Evolutionary conservation across 345 rosid species (phyloP), one percentile per base, ranked within the genome.

Genomic region (Linum trigynum): DNA sequence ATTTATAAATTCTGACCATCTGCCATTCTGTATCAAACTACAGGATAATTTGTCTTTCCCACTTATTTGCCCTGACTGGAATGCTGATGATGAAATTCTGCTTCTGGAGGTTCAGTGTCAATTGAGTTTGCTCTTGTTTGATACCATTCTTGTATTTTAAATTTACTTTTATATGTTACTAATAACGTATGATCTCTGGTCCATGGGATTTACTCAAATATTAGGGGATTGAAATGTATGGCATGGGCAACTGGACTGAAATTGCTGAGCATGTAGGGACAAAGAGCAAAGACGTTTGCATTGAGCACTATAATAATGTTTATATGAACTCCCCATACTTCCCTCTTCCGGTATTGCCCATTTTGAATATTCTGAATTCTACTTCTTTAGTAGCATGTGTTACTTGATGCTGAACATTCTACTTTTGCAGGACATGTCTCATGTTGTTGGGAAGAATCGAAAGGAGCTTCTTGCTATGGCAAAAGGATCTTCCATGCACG

Each of bases 391-490:
- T 67, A 59, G 37, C 42, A 16, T 23, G 72, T 60, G 45, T 62
- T 72, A 38, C 38, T 40, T 43, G 55, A 23, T 55, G 36, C 38
- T 53, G 56, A 59, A 50, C 38, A 41, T n/a, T 50, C 59, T 35
- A 39, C 59, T 67, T 48, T 69, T 43, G 14, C 68, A 94, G 99
- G 99, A 94, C 69, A 85, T 94, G 97, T 85, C 99, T 65, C 96
- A 86, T 75, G 95, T 91, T 39, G 90, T 81, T 35, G 99, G 96
- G 76, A 91, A 94, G 79, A 94, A 87, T 72, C 84, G 80, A 73
- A 85, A 89, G 76, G 97, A 94, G 82, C 96, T 90, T 68, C 95
- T 86, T 73, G 96, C 99, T 57, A 94, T 94, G 97, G 92, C 99
- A 61, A 88, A 91, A 80, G 99, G 84, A 61, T 65, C 78, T 42